Percentiles rank a stretch among this genome's conserved stretches.
These are phyloP conservation scores for Phytopythium delawarense DNA, from an alignment of 352 stramenopile genomes.

Conservation along the genomic window DNA sequence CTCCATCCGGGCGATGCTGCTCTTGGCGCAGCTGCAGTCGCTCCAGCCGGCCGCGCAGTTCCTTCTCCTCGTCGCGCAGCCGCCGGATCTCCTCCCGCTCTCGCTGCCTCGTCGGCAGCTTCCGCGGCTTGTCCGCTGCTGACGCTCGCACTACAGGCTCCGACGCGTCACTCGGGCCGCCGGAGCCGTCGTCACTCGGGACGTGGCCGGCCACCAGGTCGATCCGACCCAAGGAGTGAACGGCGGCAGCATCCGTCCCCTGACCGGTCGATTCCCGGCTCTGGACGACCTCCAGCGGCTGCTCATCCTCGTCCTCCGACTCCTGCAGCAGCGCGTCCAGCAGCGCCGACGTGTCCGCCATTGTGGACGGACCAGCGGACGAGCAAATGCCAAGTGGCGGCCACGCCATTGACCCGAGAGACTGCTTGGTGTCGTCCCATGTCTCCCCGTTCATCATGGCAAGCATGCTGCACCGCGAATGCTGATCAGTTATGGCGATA, in stretches of 20 bases:
- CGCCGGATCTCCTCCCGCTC: conserved; percentile 7
- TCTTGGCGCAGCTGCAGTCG: neutral
- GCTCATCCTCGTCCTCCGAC: conserved; percentile 3
- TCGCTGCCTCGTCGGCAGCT: neutral
- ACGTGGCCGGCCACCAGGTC: neutral
- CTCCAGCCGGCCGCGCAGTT: conserved; percentile 1
- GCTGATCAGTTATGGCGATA: too few relatives aligned
- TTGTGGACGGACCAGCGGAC: neutral
- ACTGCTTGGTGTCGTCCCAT: neutral
- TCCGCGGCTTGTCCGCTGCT: neutral
- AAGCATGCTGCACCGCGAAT: too few relatives aligned
- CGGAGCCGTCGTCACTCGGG: neutral
- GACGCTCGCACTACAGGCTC: neutral
- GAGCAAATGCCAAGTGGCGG: neutral
- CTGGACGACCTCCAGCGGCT: neutral
- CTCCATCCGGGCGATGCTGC: neutral
- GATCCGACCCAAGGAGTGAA: neutral
- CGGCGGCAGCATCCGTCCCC: too few relatives aligned
- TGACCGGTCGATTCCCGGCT: neutral
- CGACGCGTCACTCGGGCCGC: neutral
- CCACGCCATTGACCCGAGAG: neutral
- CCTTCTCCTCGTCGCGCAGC: conserved; percentile 4
- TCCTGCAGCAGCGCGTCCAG: conserved; percentile 8
- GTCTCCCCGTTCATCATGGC: neutral
- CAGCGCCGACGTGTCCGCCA: conserved; percentile 3